Evolutionary conservation across 805 yeast species (phyloP).

Genomic region (Cyberlindnera euphorbiiphila): DNA sequence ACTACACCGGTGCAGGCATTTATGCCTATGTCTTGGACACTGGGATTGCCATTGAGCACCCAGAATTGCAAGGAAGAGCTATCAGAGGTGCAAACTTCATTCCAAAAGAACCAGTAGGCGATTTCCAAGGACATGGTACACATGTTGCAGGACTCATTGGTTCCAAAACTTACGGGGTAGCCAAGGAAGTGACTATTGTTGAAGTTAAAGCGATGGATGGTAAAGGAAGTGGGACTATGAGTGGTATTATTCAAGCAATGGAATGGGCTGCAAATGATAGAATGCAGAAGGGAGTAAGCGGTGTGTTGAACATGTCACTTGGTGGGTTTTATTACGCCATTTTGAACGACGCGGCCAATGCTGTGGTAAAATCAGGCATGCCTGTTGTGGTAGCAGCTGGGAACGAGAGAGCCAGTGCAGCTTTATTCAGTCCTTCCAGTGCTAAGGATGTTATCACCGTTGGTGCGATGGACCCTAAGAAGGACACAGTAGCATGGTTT

Average conservation of each 20-base stretch:
- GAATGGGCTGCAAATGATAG: constrained; percentile 64
- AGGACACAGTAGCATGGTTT: constrained; percentile 67
- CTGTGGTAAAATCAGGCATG: constrained; percentile 68
- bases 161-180: constrained; percentile 75
- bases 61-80: constrained; percentile 62
- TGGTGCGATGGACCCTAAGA: constrained; percentile 79
- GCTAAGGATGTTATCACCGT: constrained; percentile 68
- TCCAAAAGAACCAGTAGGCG: constrained; percentile 47
- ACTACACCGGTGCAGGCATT: constrained; percentile 58
- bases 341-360: constrained; percentile 70
- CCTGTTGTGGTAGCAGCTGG: constrained; percentile 84
- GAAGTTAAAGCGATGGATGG: constrained; percentile 68
- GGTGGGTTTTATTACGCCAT: constrained; percentile 67
- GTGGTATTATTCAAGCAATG: constrained; percentile 58
- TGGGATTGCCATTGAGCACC: constrained; percentile 59
- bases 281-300: constrained; percentile 32
- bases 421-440: constrained; percentile 80
- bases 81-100: constrained; percentile 56
- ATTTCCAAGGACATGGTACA: constrained; percentile 84
- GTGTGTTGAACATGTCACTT: constrained; percentile 75
- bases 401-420: constrained; percentile 70
- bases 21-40: constrained; percentile 80
- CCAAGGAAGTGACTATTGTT: constrained; percentile 62
- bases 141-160: constrained; percentile 91
- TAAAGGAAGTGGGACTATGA: constrained; percentile 63